A percentile compares a stretch with the other conserved stretches of the same genome.
Conservation (phyloP, 2,329 filamentous ascomycete genomes). For the Colletotrichum phormii region DNA sequence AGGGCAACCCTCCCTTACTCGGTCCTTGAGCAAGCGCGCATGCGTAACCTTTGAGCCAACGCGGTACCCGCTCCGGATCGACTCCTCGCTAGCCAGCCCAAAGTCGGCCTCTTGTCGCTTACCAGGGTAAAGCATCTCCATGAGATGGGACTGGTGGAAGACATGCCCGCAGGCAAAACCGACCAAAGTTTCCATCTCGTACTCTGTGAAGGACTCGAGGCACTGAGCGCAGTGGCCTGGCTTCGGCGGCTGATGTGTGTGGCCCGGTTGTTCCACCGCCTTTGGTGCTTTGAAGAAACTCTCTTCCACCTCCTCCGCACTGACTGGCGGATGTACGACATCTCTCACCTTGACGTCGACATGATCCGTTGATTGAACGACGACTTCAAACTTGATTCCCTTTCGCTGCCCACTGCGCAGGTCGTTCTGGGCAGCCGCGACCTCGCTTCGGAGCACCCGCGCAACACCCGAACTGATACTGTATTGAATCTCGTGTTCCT, state of each 20-base stretch:
- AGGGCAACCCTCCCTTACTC: constrained; percentile 74
- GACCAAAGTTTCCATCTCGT: constrained; percentile 78
- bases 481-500: constrained; percentile 95
- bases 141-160: constrained; percentile 80
- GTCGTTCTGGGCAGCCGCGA: constrained; percentile 83
- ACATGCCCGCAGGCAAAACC: constrained; percentile 87
- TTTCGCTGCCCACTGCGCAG: constrained; percentile 83
- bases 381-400: constrained; percentile 89
- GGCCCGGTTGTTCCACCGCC: constrained; percentile 44
- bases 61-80: constrained; percentile 65
- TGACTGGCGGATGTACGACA: constrained; percentile 40
- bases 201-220: constrained; percentile 65
- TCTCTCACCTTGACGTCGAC: constrained; percentile 57
- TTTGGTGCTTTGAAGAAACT: constrained; percentile 16
- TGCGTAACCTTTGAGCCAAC: constrained; percentile 90
- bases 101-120: constrained; percentile 61
- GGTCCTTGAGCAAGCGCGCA: constrained; percentile 80
- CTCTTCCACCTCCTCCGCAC: constrained; percentile 37
- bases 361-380: constrained; percentile 56
- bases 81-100: constrained; percentile 54
- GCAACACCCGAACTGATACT: constrained; percentile 93
- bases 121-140: constrained; percentile 63
- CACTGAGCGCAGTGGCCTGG: constrained; percentile 72
- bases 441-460: constrained; percentile 86
- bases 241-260: constrained; percentile 48